phyloP scores from a whole-genome alignment of 2,329 filamentous ascomycete genomes.

The Mollisia scopiformis region DNA sequence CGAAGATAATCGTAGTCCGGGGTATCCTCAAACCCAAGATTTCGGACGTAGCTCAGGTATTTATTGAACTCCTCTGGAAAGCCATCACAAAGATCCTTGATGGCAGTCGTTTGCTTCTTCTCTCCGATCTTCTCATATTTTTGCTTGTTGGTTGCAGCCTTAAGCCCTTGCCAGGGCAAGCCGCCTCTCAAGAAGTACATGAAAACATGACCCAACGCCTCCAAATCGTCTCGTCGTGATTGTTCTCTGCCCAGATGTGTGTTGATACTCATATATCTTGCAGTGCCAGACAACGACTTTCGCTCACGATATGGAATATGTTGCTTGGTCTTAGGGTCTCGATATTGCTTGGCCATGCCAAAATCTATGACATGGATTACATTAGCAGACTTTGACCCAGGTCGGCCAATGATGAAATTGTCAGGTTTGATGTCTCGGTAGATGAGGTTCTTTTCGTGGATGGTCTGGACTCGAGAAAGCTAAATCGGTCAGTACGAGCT shows the following conservation, averaged over 20 bases:
- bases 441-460: conserved; percentile 99
- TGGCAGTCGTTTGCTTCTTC: conserved; percentile 97
- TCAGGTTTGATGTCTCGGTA: conserved; percentile 99
- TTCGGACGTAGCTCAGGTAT: conserved; percentile 95
- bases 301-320: conserved; percentile 97
- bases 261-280: conserved; percentile 99
- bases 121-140: conserved; percentile 99
- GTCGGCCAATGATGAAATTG: conserved; percentile 96
- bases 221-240: conserved; percentile 92
- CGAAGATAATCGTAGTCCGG: conserved; percentile 98
- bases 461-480: conserved; percentile 88
- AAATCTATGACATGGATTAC: conserved; percentile 99
- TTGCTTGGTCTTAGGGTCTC: conserved; percentile 98
- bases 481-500: conserved; percentile 39
- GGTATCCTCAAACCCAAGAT: conserved; percentile 97
- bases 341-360: conserved; percentile 99
- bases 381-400: conserved; percentile 91
- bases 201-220: conserved; percentile 79
- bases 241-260: conserved; percentile 96
- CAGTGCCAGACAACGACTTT: conserved; percentile 95
- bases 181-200: conserved; percentile 76
- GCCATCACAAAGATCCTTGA: conserved; percentile 95
- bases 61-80: conserved; percentile 98
- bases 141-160: conserved; percentile 82
- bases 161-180: conserved; percentile 73